phyloP scores from a whole-genome alignment of 768 basidiomycete genomes.

The Mycena filopes region DNA sequence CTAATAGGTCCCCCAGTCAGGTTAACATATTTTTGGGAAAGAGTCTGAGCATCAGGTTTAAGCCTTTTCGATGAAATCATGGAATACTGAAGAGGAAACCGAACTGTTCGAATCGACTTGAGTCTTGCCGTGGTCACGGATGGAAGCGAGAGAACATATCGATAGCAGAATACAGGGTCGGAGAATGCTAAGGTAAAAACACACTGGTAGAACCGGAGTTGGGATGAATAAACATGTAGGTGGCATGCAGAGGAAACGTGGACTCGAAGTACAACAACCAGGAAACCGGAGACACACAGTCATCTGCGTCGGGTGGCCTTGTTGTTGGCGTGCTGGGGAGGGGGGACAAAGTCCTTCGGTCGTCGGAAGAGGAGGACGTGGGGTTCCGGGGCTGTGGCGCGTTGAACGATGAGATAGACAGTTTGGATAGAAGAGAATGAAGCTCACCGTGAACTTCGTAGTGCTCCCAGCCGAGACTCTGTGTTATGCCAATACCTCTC shows the following conservation, averaged over 20 bases:
- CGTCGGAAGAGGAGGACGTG: slow-evolving; percentile 95
- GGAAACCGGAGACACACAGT: neutral
- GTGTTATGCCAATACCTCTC: slow-evolving; percentile 95
- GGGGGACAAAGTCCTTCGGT: slow-evolving; percentile 70
- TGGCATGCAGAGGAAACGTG: slow-evolving; percentile 18
- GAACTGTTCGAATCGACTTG: too few relatives aligned
- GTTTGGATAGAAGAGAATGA: slow-evolving; percentile 31
- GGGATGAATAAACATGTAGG: slow-evolving; percentile 22
- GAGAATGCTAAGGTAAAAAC: slow-evolving; percentile 4
- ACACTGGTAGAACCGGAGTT: slow-evolving; percentile 4
- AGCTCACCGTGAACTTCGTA: slow-evolving; percentile 91
- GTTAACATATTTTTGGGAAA: too few relatives aligned
- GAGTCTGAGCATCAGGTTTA: too few relatives aligned
- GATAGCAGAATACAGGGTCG: slow-evolving; percentile 22
- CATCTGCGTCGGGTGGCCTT: slow-evolving; percentile 33
- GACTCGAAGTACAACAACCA: slow-evolving; percentile 1
- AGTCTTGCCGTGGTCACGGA: neutral
- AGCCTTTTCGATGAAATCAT: too few relatives aligned
- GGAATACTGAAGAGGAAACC: too few relatives aligned
- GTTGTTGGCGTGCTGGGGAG: slow-evolving; percentile 53
- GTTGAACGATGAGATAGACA: slow-evolving; percentile 1
- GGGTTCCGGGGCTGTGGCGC: slow-evolving; percentile 80
- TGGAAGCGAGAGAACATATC: slow-evolving; percentile 11
- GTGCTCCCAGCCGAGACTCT: slow-evolving; percentile 97
- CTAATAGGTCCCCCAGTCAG: too few relatives aligned